Evolutionary conservation across 371 early-diverging fungal genomes (phyloP).

Genomic region (Syncephalastrum sp.): DNA sequence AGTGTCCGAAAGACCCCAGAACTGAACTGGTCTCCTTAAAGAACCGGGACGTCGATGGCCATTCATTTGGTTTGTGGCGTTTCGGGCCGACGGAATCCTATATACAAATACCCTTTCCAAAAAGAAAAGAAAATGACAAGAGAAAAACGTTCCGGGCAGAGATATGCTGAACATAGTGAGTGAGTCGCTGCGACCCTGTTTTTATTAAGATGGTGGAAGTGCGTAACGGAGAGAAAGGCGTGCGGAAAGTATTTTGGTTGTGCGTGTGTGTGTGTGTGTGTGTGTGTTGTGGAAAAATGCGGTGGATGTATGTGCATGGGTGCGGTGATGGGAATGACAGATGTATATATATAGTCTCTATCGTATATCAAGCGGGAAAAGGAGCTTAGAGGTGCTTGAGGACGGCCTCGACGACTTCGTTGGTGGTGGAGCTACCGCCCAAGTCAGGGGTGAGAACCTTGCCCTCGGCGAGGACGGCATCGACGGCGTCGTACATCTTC

Average conservation of each 20-base stretch:
- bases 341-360: too few relatives aligned
- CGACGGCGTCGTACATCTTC: slow-evolving; percentile 84
- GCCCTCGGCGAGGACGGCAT: slow-evolving; percentile 70
- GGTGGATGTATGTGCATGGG: too few relatives aligned
- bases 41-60: slow-evolving; percentile 8
- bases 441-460: slow-evolving; percentile 82
- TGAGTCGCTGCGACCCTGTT: too few relatives aligned
- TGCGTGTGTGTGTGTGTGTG: slow-evolving; percentile 1
- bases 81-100: slow-evolving; percentile 14
- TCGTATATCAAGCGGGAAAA: too few relatives aligned
- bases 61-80: slow-evolving; percentile 14
- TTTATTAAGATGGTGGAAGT: slow-evolving; percentile 1
- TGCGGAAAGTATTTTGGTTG: too few relatives aligned
- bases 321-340: too few relatives aligned
- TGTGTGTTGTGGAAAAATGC: not conserved
- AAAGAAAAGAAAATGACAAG: slow-evolving; percentile 7
- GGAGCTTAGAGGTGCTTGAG: slow-evolving; percentile 57
- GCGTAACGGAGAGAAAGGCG: not conserved
- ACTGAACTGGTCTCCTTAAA: slow-evolving; percentile 7
- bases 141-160: not conserved
- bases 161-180: too few relatives aligned
- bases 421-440: slow-evolving; percentile 87
- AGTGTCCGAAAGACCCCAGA: slow-evolving; percentile 8
- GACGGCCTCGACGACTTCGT: slow-evolving; percentile 81
- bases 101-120: not conserved